Base-by-base conservation (phyloP, 2,329 filamentous ascomycete genomes). In the Cadophora luteo-olivacea region DNA sequence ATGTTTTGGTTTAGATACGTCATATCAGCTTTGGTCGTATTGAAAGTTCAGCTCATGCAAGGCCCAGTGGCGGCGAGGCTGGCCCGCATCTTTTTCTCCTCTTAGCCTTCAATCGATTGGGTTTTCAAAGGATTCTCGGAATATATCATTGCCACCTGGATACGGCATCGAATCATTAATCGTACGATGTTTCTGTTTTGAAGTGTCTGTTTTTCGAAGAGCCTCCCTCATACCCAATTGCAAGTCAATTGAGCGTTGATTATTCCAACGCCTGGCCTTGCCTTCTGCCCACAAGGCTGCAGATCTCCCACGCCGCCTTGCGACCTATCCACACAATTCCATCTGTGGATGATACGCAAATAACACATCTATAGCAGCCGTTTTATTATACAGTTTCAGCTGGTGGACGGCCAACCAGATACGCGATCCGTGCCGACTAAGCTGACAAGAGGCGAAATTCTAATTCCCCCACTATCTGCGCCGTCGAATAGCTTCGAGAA, bases 401-500 rank as follows among this genome's bases (percentile, higher is more conserved):
- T 29, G 29, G 29, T 29, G 29, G 29, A 29, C 29, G 29, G 29
- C 29, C 29, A 29, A 29, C 29, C 29, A 29, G 29, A 29, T 29
- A 29, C 29, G 29, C 29, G 29, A 29, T 29, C 29, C 29, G 29
- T 29, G 29, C 29, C 29, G 29, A 29, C 29, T n/a, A 29, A 29
- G 29, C 29, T 29, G 29, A 29, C 29, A 29, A 29, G 29, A 29
- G 29, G 29, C 29, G 29, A 29, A 29, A 3, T 29, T 29, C 29
- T 29, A 29, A 29, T 45, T 41, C 25, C 60, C 62, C 48, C 52
- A 55, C 67, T 49, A 64, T 62, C 48, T 51, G 52, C 22, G 49
- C 32, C 22, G 8, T 29, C 61, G 64, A 66, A 52, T 66, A 66
- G 67, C 58, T 69, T 64, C 61, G 64, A 66, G 67, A 69, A 68